These are phyloP conservation scores for Citrullus amarus DNA, from an alignment of 306 rosid genomes.

Conservation along the genomic window DNA sequence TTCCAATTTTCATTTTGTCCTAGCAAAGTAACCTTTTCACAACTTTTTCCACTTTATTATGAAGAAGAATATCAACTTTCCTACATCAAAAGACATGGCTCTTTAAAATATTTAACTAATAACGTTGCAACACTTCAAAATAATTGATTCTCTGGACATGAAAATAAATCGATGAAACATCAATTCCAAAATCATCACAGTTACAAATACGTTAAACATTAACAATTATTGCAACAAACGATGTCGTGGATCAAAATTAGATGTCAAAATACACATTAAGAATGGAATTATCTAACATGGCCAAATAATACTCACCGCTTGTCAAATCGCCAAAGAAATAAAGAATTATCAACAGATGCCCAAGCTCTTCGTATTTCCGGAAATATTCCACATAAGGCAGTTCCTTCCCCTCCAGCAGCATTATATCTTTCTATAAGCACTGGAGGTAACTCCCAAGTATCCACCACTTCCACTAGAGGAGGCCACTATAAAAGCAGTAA, in stretches of 20 bases:
- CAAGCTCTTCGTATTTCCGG: conserved; percentile 92
- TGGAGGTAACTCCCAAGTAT: conserved; percentile 82
- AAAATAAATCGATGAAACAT: neutral
- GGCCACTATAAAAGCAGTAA: conserved; percentile 73
- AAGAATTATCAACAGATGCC: conserved; percentile 88
- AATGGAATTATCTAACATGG: neutral
- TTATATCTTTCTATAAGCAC: conserved; percentile 88
- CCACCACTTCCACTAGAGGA: conserved; percentile 72
- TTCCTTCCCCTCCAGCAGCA: conserved; percentile 96
- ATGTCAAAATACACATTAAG: neutral
- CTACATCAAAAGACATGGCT: neutral
- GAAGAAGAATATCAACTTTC: neutral
- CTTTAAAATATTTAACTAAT: neutral
- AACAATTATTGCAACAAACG: neutral
- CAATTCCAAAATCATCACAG: neutral
- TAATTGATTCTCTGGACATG: neutral
- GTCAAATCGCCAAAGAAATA: conserved; percentile 96
- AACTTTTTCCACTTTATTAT: neutral
- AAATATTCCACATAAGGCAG: conserved; percentile 91
- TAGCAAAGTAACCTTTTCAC: neutral
- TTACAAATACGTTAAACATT: neutral
- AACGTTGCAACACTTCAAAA: neutral
- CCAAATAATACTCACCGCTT: conserved; percentile 56
- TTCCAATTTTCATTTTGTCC: neutral
- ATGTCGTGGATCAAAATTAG: neutral